phyloP scores from a whole-genome alignment of 176 grass and related monocot genomes.

The Guadua angustifolia region DNA sequence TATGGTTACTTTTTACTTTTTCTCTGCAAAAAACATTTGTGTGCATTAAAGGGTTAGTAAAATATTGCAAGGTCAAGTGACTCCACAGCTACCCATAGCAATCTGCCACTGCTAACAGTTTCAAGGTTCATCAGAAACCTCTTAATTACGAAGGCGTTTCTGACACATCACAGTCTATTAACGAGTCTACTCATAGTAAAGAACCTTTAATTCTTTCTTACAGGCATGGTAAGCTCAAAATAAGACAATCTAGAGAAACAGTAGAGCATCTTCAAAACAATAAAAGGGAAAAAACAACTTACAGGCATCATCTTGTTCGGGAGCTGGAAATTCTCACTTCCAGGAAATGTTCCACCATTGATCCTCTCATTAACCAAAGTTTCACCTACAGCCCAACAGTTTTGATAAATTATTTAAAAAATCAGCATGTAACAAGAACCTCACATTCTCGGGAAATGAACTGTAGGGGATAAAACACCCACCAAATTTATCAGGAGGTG shows the following conservation, averaged over 20 bases:
- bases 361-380: constrained; percentile 81
- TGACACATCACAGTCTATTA: not conserved
- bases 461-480: constrained; percentile 37
- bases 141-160: not conserved
- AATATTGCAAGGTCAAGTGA: constrained; percentile 14
- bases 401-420: constrained; percentile 35
- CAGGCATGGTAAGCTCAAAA: not conserved
- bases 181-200: not conserved
- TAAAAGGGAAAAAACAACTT: constrained; percentile 30
- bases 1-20: not conserved
- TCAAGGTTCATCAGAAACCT: not conserved
- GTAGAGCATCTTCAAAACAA: not conserved
- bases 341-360: constrained; percentile 79
- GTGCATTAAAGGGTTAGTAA: not conserved
- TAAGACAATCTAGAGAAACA: not conserved
- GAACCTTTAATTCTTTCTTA: not conserved
- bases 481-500: constrained; percentile 99
- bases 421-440: constrained; percentile 30
- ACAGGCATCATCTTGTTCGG: constrained; percentile 98
- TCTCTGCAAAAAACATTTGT: constrained; percentile 14
- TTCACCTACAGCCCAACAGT: constrained; percentile 67
- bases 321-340: constrained; percentile 81
- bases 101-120: not conserved
- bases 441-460: constrained; percentile 37
- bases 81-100: not conserved